Percentiles rank a stretch among this genome's conserved stretches.
Evolutionary conservation across 768 basidiomycete genomes (phyloP).

Genomic region (Leccinum subtestaceum): DNA sequence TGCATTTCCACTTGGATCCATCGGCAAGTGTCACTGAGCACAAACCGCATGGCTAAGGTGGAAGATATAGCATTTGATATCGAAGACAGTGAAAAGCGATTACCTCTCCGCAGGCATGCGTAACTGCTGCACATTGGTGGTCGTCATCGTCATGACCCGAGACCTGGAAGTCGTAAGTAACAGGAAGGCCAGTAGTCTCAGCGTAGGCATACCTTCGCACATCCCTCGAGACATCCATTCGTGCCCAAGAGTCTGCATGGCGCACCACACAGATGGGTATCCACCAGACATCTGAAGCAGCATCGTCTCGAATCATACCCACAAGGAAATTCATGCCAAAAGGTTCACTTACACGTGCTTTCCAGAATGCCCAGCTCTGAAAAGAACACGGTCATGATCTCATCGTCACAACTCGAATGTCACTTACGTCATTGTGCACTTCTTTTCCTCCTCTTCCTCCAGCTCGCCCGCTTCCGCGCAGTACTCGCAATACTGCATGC

Average conservation of each 20-base stretch:
- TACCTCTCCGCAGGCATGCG: slow-evolving; percentile 58
- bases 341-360: slow-evolving; percentile 47
- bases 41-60: slow-evolving; percentile 43
- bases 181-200: neutral
- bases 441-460: slow-evolving; percentile 33
- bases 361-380: slow-evolving; percentile 55
- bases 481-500: slow-evolving; percentile 44
- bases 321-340: neutral
- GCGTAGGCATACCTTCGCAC: slow-evolving; percentile 43
- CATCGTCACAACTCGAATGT: neutral
- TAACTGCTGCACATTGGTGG: slow-evolving; percentile 50
- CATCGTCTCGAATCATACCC: neutral
- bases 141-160: slow-evolving; percentile 45
- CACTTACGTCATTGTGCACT: slow-evolving; percentile 48
- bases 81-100: neutral
- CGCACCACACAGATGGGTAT: slow-evolving; percentile 53
- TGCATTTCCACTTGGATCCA: slow-evolving; percentile 37
- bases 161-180: slow-evolving; percentile 33
- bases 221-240: slow-evolving; percentile 50
- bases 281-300: slow-evolving; percentile 46
- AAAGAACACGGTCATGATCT: neutral
- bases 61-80: neutral
- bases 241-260: slow-evolving; percentile 45
- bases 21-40: slow-evolving; percentile 24
- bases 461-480: slow-evolving; percentile 30